phyloP scores from a whole-genome alignment of 225 moss, liverwort and hornwort genomes.

The Rhytidiadelphus loreus region DNA sequence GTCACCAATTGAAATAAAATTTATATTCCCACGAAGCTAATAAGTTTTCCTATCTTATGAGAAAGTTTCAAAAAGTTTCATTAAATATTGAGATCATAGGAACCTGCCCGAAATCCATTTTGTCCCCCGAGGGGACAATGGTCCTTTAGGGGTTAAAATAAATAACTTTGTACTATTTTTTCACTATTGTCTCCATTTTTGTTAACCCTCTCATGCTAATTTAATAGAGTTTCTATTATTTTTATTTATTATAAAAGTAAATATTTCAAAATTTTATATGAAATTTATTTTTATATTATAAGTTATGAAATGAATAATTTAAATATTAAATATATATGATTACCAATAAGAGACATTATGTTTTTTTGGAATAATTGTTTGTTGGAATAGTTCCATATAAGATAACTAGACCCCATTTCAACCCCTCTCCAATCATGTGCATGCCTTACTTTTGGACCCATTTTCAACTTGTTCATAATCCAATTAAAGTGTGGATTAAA shows the following conservation, averaged over 20 bases:
- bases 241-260: neutral
- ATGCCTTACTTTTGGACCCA: fast-evolving
- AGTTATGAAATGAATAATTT: neutral
- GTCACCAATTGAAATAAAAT: too few species aligned
- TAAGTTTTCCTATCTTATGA: too few species aligned
- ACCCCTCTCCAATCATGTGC: fast-evolving
- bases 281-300: neutral
- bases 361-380: neutral
- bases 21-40: too few species aligned
- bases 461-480: neutral
- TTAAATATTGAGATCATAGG: too few species aligned
- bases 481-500: too few species aligned
- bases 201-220: fast-evolving
- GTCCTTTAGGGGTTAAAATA: too few species aligned
- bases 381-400: too few species aligned
- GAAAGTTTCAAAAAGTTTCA: too few species aligned
- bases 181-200: neutral
- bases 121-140: too few species aligned
- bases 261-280: neutral
- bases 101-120: too few species aligned
- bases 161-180: neutral
- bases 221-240: neutral
- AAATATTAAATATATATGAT: neutral
- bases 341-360: neutral
- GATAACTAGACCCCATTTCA: neutral